These are phyloP conservation scores for Salix koriyanagi DNA, from an alignment of 345 rosid species.

Conservation along the genomic window DNA sequence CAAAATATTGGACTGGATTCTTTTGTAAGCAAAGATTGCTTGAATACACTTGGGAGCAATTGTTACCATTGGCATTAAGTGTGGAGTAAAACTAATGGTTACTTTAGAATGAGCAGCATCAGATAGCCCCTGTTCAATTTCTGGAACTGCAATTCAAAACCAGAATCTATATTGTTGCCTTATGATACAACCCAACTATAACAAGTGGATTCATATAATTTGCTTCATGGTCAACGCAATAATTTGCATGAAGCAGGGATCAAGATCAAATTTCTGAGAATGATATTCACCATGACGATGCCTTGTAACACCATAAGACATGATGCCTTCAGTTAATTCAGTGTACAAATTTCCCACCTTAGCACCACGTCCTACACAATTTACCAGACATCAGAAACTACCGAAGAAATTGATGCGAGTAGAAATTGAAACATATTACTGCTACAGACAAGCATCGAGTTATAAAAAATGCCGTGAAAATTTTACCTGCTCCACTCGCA, in stretches of 20 bases:
- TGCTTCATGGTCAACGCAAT: not conserved
- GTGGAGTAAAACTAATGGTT: conserved; percentile 93
- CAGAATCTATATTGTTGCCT: conserved; percentile 10
- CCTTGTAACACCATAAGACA: conserved; percentile 81
- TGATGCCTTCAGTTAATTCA: conserved; percentile 87
- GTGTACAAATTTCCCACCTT: conserved; percentile 79
- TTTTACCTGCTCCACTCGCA: conserved; percentile 94
- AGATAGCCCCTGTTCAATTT: conserved; percentile 92
- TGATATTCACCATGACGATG: conserved; percentile 83
- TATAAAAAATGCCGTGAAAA: conserved; percentile 8
- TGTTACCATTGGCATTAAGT: conserved; percentile 95
- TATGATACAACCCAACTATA: not conserved
- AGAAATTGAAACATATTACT: not conserved
- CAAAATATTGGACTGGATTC: not conserved
- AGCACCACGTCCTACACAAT: conserved; percentile 82
- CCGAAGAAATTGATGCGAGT: conserved; percentile 11
- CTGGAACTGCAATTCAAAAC: conserved; percentile 65
- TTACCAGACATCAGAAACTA: conserved; percentile 5
- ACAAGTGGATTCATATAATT: not conserved
- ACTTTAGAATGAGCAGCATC: conserved; percentile 65
- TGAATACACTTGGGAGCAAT: not conserved
- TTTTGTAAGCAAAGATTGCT: conserved; percentile 6
- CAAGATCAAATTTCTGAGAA: not conserved
- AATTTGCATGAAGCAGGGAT: not conserved
- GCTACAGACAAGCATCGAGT: not conserved